Evolutionary conservation across 1,284 basidiomycete genomes (phyloP).

Genomic region (Heterobasidion parviporum): DNA sequence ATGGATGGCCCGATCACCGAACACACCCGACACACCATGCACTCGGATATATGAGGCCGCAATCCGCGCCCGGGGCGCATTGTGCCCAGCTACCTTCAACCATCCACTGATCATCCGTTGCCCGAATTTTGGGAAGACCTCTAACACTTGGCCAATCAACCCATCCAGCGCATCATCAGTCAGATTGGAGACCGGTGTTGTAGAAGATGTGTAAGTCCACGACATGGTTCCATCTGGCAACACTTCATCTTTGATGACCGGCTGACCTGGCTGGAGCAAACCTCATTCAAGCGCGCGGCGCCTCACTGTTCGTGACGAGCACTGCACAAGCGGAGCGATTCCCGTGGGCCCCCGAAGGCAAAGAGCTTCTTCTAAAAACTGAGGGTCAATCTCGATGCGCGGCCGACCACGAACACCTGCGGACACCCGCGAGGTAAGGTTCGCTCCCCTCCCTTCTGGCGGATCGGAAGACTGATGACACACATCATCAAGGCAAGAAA

Average conservation of each 20-base stretch:
- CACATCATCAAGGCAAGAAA: slow-evolving; percentile 14
- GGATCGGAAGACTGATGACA: slow-evolving; percentile 14
- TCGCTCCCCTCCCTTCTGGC: slow-evolving; percentile 9
- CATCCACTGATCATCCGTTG: slow-evolving; percentile 16
- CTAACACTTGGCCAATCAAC: slow-evolving; percentile 10
- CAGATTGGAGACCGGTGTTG: neutral
- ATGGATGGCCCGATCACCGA: slow-evolving; percentile 13
- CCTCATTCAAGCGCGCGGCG: slow-evolving; percentile 22
- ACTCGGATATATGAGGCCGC: slow-evolving; percentile 11
- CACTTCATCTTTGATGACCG: slow-evolving; percentile 14
- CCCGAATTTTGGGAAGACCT: slow-evolving; percentile 16
- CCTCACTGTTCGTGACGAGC: slow-evolving; percentile 19
- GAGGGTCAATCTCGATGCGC: slow-evolving; percentile 18
- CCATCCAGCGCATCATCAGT: slow-evolving; percentile 15
- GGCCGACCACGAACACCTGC: slow-evolving; percentile 20
- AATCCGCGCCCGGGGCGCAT: slow-evolving; percentile 10
- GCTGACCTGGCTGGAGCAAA: slow-evolving; percentile 19
- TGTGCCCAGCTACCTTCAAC: slow-evolving; percentile 8
- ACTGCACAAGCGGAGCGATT: slow-evolving; percentile 15
- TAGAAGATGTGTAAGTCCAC: neutral
- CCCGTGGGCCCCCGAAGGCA: slow-evolving; percentile 18
- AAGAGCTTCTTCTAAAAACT: slow-evolving; percentile 17
- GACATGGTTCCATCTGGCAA: neutral
- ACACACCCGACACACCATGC: slow-evolving; percentile 7
- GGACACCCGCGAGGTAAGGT: slow-evolving; percentile 5